Evolutionary conservation across 2,329 filamentous ascomycete genomes (phyloP).

Genomic region (Orbilia javanica): DNA sequence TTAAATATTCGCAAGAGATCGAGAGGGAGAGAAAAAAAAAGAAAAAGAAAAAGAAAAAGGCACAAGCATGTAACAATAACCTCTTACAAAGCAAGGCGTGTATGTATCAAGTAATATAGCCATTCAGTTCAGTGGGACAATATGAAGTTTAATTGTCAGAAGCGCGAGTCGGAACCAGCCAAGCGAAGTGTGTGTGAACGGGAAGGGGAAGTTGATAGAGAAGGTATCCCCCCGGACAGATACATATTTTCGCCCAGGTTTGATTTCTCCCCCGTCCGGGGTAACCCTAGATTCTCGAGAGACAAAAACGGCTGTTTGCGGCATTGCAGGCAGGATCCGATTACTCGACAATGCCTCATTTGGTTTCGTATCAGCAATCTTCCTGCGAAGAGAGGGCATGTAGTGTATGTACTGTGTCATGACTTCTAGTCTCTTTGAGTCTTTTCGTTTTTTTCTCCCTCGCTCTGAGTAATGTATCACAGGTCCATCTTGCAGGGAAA

Average conservation of each 20-base stretch:
- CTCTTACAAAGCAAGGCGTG: neutral
- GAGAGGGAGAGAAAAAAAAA: neutral
- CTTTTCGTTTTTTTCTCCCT: neutral
- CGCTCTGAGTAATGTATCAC: slow-evolving; percentile 45
- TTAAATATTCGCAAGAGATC: neutral
- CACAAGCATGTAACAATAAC: neutral
- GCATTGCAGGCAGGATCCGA: slow-evolving; percentile 39
- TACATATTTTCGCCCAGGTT: slow-evolving; percentile 31
- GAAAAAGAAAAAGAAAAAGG: neutral
- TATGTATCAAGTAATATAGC: neutral
- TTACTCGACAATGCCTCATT: slow-evolving; percentile 49
- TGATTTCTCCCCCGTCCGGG: neutral
- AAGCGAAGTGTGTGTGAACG: slow-evolving; percentile 19
- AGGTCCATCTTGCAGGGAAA: slow-evolving; percentile 4
- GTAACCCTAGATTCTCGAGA: neutral
- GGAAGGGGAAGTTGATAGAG: no score
- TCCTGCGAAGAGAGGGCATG: slow-evolving; percentile 12
- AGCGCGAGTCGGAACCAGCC: slow-evolving; percentile 57
- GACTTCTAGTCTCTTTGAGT: slow-evolving; percentile 13
- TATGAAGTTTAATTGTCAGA: neutral
- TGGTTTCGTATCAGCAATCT: slow-evolving; percentile 22
- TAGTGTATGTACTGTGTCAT: slow-evolving; percentile 12
- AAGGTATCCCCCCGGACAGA: slow-evolving; percentile 51
- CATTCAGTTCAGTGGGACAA: neutral
- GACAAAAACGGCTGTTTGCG: slow-evolving; percentile 21